Percentiles rank a stretch among this genome's conserved stretches.
Conservation (phyloP, 208 protist genomes). For the Leishmania aethiopica region DNA sequence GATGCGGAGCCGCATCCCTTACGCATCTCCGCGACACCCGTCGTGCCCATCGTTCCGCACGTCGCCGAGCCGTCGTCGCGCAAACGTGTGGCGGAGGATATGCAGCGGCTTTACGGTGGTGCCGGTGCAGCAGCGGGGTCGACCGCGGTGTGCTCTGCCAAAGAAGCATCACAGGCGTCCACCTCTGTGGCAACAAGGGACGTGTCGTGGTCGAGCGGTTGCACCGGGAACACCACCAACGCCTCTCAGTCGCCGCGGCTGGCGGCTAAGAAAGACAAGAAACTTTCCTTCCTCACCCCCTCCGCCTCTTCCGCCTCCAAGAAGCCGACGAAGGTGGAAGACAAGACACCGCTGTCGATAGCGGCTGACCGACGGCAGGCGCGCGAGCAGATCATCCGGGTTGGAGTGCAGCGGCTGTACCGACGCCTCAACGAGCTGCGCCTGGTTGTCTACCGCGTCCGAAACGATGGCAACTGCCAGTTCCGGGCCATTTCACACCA, state of each 20-base stretch:
- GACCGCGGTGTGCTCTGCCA: not conserved
- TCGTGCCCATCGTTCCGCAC: slow-evolving; percentile 60
- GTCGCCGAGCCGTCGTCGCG: slow-evolving; percentile 33
- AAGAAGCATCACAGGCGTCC: not conserved
- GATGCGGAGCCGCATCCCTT: not conserved
- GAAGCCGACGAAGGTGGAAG: slow-evolving; percentile 19
- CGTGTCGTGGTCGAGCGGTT: not conserved
- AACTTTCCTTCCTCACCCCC: not conserved
- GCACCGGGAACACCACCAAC: not conserved
- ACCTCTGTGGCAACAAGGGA: not conserved
- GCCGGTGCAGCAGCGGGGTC: slow-evolving; percentile 3
- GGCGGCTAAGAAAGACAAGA: slow-evolving; percentile 22
- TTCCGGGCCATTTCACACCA: slow-evolving; percentile 90
- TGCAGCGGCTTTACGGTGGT: slow-evolving; percentile 29
- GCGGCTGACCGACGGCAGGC: slow-evolving; percentile 20
- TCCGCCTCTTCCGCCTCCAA: slow-evolving; percentile 12
- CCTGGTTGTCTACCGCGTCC: slow-evolving; percentile 57
- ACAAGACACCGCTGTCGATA: slow-evolving; percentile 13
- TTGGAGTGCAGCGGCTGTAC: slow-evolving; percentile 59
- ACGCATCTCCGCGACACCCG: slow-evolving; percentile 45
- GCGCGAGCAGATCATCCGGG: slow-evolving; percentile 66
- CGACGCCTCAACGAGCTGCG: slow-evolving; percentile 63
- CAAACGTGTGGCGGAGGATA: slow-evolving; percentile 28
- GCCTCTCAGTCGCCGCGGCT: not conserved
- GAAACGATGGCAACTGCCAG: slow-evolving; percentile 91